A percentile compares a stretch with the other conserved stretches of the same genome.
These are phyloP conservation scores for Mortierella antarctica DNA, from an alignment of 192 early-diverging fungal species.

Conservation along the genomic window DNA sequence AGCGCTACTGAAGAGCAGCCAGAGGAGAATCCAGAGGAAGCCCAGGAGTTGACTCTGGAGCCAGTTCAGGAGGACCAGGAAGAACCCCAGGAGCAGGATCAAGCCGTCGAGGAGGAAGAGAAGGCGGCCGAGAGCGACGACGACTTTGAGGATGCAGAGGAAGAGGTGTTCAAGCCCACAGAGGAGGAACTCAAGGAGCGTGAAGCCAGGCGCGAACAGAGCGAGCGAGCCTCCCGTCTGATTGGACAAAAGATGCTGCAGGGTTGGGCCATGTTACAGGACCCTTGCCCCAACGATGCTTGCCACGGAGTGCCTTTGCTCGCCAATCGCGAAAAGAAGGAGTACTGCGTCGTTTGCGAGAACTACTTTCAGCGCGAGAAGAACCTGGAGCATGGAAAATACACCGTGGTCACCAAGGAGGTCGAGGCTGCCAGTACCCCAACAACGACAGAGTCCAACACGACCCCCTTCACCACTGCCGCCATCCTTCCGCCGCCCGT, in stretches of 20 bases:
- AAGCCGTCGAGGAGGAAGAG: constrained; percentile 16
- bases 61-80: constrained; percentile 8
- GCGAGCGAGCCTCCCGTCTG: constrained; percentile 58
- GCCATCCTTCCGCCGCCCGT: neutral
- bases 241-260: constrained; percentile 69
- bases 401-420: constrained; percentile 11
- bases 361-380: constrained; percentile 51
- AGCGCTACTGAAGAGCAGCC: constrained; percentile 1
- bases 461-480: constrained; percentile 20
- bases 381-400: constrained; percentile 47
- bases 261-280: constrained; percentile 67
- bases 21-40: constrained; percentile 12
- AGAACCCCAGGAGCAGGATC: neutral
- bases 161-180: constrained; percentile 40
- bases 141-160: constrained; percentile 48
- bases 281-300: constrained; percentile 60
- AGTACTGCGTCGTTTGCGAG: constrained; percentile 57
- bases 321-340: constrained; percentile 50
- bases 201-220: constrained; percentile 57
- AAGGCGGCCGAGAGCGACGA: constrained; percentile 42
- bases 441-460: constrained; percentile 35
- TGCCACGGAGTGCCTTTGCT: constrained; percentile 61
- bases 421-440: constrained; percentile 40
- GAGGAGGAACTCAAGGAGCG: constrained; percentile 45
- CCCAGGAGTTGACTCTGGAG: constrained; percentile 5